phyloP scores from a whole-genome alignment of 1,284 basidiomycete genomes.

The Takashimella koratensis region DNA sequence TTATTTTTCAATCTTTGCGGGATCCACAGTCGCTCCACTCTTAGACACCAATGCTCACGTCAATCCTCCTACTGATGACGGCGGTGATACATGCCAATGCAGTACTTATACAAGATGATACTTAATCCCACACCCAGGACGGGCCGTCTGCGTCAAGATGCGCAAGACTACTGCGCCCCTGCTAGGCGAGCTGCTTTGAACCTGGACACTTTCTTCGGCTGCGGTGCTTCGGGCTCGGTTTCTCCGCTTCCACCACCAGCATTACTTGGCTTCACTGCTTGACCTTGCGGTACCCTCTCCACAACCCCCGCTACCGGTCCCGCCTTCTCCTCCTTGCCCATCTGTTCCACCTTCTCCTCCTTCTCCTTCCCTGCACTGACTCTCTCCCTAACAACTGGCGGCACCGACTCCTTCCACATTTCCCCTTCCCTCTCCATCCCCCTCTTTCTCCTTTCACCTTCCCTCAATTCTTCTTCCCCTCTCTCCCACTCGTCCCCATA shows the following conservation, averaged over 20 bases:
- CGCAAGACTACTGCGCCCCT: too few species aligned
- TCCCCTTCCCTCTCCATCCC: slow-evolving; percentile 8
- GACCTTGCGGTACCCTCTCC: neutral
- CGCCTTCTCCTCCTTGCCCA: neutral
- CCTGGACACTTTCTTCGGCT: slow-evolving; percentile 37
- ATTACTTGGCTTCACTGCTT: neutral
- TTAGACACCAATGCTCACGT: too few species aligned
- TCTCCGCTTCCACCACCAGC: neutral
- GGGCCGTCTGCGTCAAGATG: too few species aligned
- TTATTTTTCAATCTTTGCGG: too few species aligned
- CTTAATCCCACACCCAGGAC: too few species aligned
- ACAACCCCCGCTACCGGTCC: neutral
- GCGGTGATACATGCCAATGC: too few species aligned
- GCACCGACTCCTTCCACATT: slow-evolving; percentile 3
- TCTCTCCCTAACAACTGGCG: slow-evolving; percentile 7
- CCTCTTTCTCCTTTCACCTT: slow-evolving; percentile 6
- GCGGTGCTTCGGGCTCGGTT: neutral
- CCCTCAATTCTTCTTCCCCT: slow-evolving; percentile 11
- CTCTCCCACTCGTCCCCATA: slow-evolving; percentile 10
- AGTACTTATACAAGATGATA: too few species aligned
- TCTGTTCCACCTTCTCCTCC: slow-evolving; percentile 1
- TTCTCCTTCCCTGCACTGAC: slow-evolving; percentile 4
- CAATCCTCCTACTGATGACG: too few species aligned
- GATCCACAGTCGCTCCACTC: too few species aligned
- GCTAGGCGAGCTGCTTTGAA: slow-evolving; percentile 42